Evolutionary conservation across 257 asterid genomes (phyloP).

Genomic region (Paraleonurus japonicus): DNA sequence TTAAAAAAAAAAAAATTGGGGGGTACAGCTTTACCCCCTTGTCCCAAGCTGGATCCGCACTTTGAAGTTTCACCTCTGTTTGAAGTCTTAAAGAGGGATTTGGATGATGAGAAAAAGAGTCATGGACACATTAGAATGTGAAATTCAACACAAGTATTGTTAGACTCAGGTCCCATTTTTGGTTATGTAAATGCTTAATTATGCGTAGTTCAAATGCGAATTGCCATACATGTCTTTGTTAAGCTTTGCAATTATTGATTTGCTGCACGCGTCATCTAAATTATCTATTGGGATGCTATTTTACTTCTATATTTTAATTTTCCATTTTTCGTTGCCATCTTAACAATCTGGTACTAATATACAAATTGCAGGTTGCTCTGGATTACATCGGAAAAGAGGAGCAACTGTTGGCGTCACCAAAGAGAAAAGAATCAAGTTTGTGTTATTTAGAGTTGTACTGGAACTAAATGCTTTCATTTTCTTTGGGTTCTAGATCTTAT

Average conservation of each 20-base stretch:
- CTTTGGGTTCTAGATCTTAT: conserved; percentile 18
- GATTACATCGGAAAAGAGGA: conserved; percentile 97
- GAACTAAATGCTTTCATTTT: not conserved
- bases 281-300: not conserved
- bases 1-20: too few relatives aligned
- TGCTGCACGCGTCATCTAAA: not conserved
- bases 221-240: not conserved
- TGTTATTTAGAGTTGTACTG: conserved; percentile 20
- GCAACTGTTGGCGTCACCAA: conserved; percentile 93
- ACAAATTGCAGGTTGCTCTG: conserved; percentile 75
- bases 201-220: not conserved
- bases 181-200: not conserved
- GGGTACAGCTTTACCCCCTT: too few relatives aligned
- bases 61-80: not conserved
- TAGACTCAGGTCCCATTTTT: not conserved
- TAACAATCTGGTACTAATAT: not conserved
- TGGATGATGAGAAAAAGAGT: not conserved
- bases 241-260: not conserved
- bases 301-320: not conserved
- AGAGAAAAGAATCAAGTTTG: conserved; percentile 95
- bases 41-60: too few relatives aligned
- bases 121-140: not conserved
- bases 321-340: not conserved
- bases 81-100: not conserved
- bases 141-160: not conserved